Evolutionary conservation across 345 rosid species (phyloP).

Genomic region (thale cress (Arabidopsis thaliana)): TAIR10.1 NC_003071.7:211501-212000

Average conservation of each 20-base stretch:
- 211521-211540: conserved; percentile 67
- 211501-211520: conserved; percentile 80
- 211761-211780: conserved; percentile 37
- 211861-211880: conserved; percentile 15
- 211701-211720: conserved; percentile 95
- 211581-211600: conserved; percentile 92
- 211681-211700: conserved; percentile 52
- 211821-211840: conserved; percentile 1
- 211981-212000: background rate
- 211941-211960: background rate
- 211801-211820: conserved; percentile 23
- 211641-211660: background rate
- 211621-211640: background rate
- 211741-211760: conserved; percentile 89
- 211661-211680: conserved; percentile 6
- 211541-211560: conserved; percentile 77
- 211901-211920: background rate
- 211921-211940: background rate
- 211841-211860: conserved; percentile 28
- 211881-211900: conserved; percentile 31
- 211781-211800: background rate
- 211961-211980: background rate
- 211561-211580: conserved; percentile 89
- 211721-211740: conserved; percentile 96
- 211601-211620: conserved; percentile 77